Evolutionary conservation across 2,329 filamentous ascomycete genomes (phyloP).

Genomic region (Aulographum hederae): DNA sequence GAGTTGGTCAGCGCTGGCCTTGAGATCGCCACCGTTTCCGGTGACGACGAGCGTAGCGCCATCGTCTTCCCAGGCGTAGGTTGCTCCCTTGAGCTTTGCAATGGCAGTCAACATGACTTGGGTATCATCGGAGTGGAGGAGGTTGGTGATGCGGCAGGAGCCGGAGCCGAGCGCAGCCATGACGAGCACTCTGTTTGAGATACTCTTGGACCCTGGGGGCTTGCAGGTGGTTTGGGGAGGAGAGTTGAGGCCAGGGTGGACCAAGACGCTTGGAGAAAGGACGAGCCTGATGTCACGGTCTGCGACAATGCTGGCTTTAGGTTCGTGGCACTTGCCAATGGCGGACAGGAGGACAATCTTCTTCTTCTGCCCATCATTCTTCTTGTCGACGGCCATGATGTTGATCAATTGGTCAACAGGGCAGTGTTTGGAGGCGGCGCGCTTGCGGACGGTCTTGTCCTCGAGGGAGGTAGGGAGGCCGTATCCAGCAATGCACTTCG

Average conservation of each 20-base stretch:
- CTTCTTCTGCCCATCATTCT: slow-evolving; percentile 89
- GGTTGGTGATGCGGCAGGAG: slow-evolving; percentile 72
- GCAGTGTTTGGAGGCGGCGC: slow-evolving; percentile 75
- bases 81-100: slow-evolving; percentile 63
- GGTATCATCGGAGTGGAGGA: slow-evolving; percentile 91
- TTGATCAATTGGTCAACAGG: slow-evolving; percentile 68
- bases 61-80: slow-evolving; percentile 84
- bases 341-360: slow-evolving; percentile 85
- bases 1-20: slow-evolving; percentile 56
- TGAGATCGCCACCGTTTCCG: slow-evolving; percentile 73
- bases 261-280: slow-evolving; percentile 59
- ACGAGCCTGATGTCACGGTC: slow-evolving; percentile 71
- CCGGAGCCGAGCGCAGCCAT: slow-evolving; percentile 79
- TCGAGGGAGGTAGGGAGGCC: slow-evolving; percentile 70
- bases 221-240: slow-evolving; percentile 69
- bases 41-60: slow-evolving; percentile 81
- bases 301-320: slow-evolving; percentile 72
- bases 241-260: slow-evolving; percentile 55
- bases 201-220: slow-evolving; percentile 91
- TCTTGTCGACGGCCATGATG: slow-evolving; percentile 98
- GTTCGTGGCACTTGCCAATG: slow-evolving; percentile 77
- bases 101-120: slow-evolving; percentile 96
- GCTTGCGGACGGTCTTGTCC: slow-evolving; percentile 63
- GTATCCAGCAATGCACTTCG: slow-evolving; percentile 90
- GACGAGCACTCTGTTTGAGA: slow-evolving; percentile 90